Percentiles rank a stretch among this genome's conserved stretches.
These are phyloP conservation scores for Xylaria bambusicola DNA, from an alignment of 495 filamentous ascomycete genomes.

Conservation along the genomic window DNA sequence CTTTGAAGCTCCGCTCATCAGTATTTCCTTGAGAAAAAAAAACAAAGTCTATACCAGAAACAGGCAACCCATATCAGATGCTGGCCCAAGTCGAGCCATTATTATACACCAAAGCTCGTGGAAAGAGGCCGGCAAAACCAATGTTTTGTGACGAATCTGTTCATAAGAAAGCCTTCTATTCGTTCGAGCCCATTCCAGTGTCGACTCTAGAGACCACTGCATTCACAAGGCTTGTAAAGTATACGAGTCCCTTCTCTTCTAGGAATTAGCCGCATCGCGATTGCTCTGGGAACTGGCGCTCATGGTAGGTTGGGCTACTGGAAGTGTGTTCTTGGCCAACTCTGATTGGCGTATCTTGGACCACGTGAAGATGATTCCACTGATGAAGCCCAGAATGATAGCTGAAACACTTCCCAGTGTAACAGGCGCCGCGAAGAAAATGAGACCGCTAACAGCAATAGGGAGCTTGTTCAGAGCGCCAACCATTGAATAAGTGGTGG, in stretches of 20 bases:
- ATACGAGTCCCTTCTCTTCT: conserved; percentile 9
- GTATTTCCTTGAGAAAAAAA: conserved; percentile 15
- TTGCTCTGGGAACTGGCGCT: conserved; percentile 92
- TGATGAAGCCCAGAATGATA: conserved; percentile 85
- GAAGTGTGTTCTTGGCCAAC: conserved; percentile 64
- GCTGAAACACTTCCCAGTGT: conserved; percentile 91
- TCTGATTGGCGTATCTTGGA: conserved; percentile 83
- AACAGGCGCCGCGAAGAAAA: conserved; percentile 94
- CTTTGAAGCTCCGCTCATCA: conserved; percentile 35
- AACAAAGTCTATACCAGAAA: conserved; percentile 38
- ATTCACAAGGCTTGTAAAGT: conserved; percentile 1
- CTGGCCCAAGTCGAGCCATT: conserved; percentile 25
- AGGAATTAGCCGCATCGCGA: conserved; percentile 68
- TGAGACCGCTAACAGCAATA: conserved; percentile 82
- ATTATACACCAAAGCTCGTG: conserved; percentile 30
- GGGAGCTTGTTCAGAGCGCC: conserved; percentile 97
- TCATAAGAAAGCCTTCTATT: conserved; percentile 13
- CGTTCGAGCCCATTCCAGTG: conserved; percentile 19
- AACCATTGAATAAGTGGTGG: conserved; percentile 98
- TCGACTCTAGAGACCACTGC: conserved; percentile 12
- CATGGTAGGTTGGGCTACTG: conserved; percentile 68
- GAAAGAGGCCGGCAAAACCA: neutral
- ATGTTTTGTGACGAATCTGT: neutral
- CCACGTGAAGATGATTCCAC: conserved; percentile 88
- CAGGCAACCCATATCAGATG: conserved; percentile 16